Conservation (phyloP, 805 yeast genomes). For the Candida andamanensis region DNA sequence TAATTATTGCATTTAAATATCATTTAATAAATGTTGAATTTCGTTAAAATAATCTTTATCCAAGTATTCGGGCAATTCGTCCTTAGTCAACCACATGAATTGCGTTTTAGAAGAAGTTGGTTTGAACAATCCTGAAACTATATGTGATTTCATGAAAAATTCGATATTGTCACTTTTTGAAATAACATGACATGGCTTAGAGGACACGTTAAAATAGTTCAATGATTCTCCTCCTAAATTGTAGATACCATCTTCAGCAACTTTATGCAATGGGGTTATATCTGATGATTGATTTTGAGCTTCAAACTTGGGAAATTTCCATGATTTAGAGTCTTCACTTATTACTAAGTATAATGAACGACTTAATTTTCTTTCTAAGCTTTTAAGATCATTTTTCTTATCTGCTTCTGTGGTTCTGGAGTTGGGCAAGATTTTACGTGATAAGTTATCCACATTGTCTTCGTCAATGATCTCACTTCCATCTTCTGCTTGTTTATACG, state of each 20-base stretch:
- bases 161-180: constrained; percentile 44
- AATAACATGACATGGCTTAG: constrained; percentile 73
- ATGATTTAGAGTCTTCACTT: constrained; percentile 40
- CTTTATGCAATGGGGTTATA: constrained; percentile 52
- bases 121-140: constrained; percentile 74
- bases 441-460: constrained; percentile 46
- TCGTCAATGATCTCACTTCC: constrained; percentile 28
- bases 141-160: constrained; percentile 80
- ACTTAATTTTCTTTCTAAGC: constrained; percentile 75
- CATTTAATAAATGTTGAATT: constrained; percentile 45
- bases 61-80: constrained; percentile 60
- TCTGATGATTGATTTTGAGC: constrained; percentile 21
- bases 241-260: constrained; percentile 73
- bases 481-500: constrained; percentile 35
- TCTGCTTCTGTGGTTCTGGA: constrained; percentile 80
- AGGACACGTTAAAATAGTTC: constrained; percentile 89
- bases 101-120: constrained; percentile 37
- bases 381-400: constrained; percentile 48
- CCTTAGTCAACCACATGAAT: constrained; percentile 80
- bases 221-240: constrained; percentile 67
- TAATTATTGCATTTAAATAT: constrained; percentile 18
- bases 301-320: constrained; percentile 78
- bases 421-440: constrained; percentile 64
- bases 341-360: constrained; percentile 75
- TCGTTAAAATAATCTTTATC: constrained; percentile 50